Evolutionary conservation across 768 basidiomycete genomes (phyloP).

Genomic region (Tylopilus balloui): DNA sequence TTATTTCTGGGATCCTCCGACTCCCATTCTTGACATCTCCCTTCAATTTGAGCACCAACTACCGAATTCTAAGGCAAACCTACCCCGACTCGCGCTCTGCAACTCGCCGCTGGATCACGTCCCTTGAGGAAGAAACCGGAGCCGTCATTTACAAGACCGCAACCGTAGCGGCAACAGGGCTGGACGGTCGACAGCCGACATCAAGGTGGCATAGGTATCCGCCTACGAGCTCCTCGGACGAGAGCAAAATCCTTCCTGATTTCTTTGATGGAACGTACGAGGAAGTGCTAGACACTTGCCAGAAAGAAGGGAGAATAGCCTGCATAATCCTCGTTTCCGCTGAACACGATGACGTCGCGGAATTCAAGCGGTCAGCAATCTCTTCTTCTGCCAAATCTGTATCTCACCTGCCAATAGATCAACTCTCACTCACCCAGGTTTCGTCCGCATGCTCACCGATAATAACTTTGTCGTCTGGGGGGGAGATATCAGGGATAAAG

Average conservation of each 20-base stretch:
- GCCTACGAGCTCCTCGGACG: conserved; percentile 29
- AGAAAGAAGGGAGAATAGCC: conserved; percentile 67
- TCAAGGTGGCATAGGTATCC: conserved; percentile 31
- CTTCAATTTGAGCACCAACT: conserved; percentile 41
- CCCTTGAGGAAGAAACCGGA: conserved; percentile 83
- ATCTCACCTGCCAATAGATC: conserved; percentile 37
- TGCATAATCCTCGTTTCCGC: conserved; percentile 81
- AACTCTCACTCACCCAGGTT: conserved; percentile 68
- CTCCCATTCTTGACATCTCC: conserved; percentile 60
- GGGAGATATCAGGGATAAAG: conserved; percentile 79
- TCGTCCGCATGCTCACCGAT: conserved; percentile 65
- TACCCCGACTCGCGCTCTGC: conserved; percentile 45
- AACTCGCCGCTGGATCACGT: conserved; percentile 71
- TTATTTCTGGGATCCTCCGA: conserved; percentile 61
- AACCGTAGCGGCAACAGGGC: conserved; percentile 34
- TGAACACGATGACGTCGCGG: conserved; percentile 85
- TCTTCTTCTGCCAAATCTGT: not conserved
- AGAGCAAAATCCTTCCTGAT: conserved; percentile 62
- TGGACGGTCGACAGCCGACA: conserved; percentile 44
- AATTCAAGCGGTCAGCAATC: conserved; percentile 70
- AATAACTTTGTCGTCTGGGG: conserved; percentile 87
- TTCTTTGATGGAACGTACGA: conserved; percentile 83
- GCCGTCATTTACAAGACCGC: conserved; percentile 52
- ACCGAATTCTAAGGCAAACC: conserved; percentile 37
- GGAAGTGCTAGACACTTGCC: conserved; percentile 62